Base-by-base conservation (phyloP, 2,329 filamentous ascomycete genomes). In the Trichoderma sp. region DNA sequence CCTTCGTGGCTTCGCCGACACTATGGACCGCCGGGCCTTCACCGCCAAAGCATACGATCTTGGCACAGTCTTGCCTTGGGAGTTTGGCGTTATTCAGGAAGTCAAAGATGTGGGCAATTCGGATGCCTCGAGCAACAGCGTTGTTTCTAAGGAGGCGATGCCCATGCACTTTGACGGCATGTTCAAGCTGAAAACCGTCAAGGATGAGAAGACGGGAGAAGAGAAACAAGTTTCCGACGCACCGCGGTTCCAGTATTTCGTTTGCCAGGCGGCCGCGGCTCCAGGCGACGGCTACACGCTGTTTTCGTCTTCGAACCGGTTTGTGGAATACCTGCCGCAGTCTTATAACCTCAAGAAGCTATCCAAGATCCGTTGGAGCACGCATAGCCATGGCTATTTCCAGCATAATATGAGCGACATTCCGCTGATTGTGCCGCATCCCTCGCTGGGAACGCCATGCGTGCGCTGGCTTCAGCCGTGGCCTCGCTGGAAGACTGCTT, bases 401-500 rank as follows among this genome's bases (percentile, higher is more conserved):
- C 26, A 49, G 3, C 26, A 37, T 21, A 30, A 58, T 13, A 8
- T 65, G 28, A 34, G 6, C 7, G 78, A 80, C 2, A 75, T 86
- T 0, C 82, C 82, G 0, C 73, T 87, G 4, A 76, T 86, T 0
- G 70, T 81, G 2, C 72, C 77, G 0, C 85, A 87, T 68, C 84
- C 83, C 0, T 75, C 76, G 0, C 85, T 82, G 0, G 79, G 77
- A 0, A 76, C 78, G 14, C 81, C 83, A 0, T 87, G 85, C 71
- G 72, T 88, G 5, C 81, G 85, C 26, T 88, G 84, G 73, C 84
- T 87, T 67, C 83, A 87, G 71, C 83, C 83, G 0, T 87, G 85
- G 85, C 82, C 83, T 0, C 77, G 81, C 58, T 79, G 76, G n/a
- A 84, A 82, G 74, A 87, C 86, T 0, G 78, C 76, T 16, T 87